Conservation (phyloP, 768 basidiomycete species). For the Mycena galopus region DNA sequence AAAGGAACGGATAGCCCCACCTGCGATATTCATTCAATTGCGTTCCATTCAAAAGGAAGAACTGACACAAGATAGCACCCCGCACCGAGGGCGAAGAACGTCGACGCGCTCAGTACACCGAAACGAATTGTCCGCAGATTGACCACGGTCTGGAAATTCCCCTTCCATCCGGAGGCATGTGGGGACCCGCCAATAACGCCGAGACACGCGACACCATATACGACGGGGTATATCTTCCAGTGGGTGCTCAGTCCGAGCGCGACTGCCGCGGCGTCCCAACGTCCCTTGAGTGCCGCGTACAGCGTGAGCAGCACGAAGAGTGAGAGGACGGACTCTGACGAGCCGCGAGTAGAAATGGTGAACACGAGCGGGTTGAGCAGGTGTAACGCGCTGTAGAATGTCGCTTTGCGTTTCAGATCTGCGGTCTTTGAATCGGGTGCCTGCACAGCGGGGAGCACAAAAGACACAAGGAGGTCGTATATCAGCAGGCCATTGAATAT, state of each 20-base stretch:
- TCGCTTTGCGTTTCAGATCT: slow-evolving; percentile 57
- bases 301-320: slow-evolving; percentile 82
- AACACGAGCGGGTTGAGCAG: slow-evolving; percentile 95
- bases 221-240: slow-evolving; percentile 97
- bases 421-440: slow-evolving; percentile 7
- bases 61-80: slow-evolving; percentile 84
- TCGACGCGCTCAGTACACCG: slow-evolving; percentile 72
- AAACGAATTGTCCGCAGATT: slow-evolving; percentile 74
- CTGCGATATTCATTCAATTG: slow-evolving; percentile 54
- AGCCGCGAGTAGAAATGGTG: slow-evolving; percentile 96
- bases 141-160: slow-evolving; percentile 57
- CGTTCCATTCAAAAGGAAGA: slow-evolving; percentile 16
- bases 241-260: slow-evolving; percentile 88
- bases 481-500: slow-evolving; percentile 84
- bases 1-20: slow-evolving; percentile 94
- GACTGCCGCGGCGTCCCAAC: slow-evolving; percentile 77
- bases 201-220: slow-evolving; percentile 88
- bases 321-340: slow-evolving; percentile 90
- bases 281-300: slow-evolving; percentile 66
- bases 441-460: slow-evolving; percentile 55
- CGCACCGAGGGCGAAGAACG: slow-evolving; percentile 72
- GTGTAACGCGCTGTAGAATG: slow-evolving; percentile 76
- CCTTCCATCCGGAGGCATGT: slow-evolving; percentile 37
- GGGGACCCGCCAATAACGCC: slow-evolving; percentile 58
- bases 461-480: slow-evolving; percentile 67